Evolutionary conservation across 805 yeast species (phyloP).

Genomic region (Candida suzukii): DNA sequence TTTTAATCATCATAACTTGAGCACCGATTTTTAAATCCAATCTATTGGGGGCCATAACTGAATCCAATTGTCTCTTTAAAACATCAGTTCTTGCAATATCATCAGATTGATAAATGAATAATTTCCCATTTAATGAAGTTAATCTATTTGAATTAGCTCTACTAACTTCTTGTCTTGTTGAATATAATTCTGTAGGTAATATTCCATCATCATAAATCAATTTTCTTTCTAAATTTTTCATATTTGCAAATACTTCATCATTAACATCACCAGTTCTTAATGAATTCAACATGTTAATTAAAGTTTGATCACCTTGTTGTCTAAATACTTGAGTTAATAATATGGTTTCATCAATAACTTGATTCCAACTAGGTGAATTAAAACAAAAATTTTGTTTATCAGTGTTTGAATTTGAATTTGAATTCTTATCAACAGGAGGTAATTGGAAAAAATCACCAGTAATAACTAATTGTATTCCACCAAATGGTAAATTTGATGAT

Average conservation of each 20-base stretch:
- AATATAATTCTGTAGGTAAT: constrained; percentile 81
- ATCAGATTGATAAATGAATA: constrained; percentile 34
- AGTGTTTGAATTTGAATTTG: constrained; percentile 9
- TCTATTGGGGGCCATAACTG: constrained; percentile 59
- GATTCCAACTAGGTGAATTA: constrained; percentile 64
- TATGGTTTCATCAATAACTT: constrained; percentile 56
- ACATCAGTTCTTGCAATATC: constrained; percentile 25
- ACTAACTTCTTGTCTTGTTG: constrained; percentile 83
- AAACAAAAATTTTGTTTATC: constrained; percentile 54
- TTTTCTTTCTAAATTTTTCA: constrained; percentile 49
- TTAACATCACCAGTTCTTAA: constrained; percentile 68
- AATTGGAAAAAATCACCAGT: constrained; percentile 97
- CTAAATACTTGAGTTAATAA: constrained; percentile 77
- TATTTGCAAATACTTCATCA: constrained; percentile 37
- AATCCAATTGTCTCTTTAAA: constrained; percentile 5
- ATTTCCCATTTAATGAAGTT: constrained; percentile 38
- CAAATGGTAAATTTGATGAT: constrained; percentile 59
- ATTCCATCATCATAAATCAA: constrained; percentile 65
- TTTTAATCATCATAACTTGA: constrained; percentile 91
- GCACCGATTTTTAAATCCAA: constrained; percentile 74
- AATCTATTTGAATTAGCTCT: constrained; percentile 56
- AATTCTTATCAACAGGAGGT: constrained; percentile 70
- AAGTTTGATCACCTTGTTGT: constrained; percentile 71
- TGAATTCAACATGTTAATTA: constrained; percentile 74
- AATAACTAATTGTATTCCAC: constrained; percentile 84